Conservation (phyloP, 768 basidiomycete genomes). For the Sarcomyxa edulis region DNA sequence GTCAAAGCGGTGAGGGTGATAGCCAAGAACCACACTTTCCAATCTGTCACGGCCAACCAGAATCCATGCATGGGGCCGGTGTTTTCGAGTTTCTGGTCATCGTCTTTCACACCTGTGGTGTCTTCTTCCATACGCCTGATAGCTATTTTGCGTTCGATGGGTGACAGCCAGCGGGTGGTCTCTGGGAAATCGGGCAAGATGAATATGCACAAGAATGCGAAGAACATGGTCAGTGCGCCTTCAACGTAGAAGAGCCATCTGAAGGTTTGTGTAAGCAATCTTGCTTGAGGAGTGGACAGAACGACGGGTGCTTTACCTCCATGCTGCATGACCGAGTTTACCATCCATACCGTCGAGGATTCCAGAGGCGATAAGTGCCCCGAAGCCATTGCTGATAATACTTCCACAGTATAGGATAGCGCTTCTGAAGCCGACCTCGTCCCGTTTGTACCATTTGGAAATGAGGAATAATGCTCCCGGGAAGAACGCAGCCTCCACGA, state of each 20-base stretch:
- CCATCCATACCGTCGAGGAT: slow-evolving; percentile 77
- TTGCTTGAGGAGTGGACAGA: not conserved
- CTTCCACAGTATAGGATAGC: slow-evolving; percentile 72
- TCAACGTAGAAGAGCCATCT: slow-evolving; percentile 81
- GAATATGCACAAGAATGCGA: slow-evolving; percentile 52
- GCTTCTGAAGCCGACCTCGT: slow-evolving; percentile 70
- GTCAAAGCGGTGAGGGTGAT: slow-evolving; percentile 56
- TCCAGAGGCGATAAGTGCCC: slow-evolving; percentile 74
- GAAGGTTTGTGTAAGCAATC: not conserved
- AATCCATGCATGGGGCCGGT: slow-evolving; percentile 37
- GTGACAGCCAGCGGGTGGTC: slow-evolving; percentile 57
- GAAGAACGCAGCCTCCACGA: slow-evolving; percentile 65
- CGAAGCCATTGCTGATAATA: slow-evolving; percentile 83
- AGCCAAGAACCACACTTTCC: slow-evolving; percentile 83
- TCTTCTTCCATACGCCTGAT: slow-evolving; percentile 65
- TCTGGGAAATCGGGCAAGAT: slow-evolving; percentile 81
- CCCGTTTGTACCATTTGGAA: slow-evolving; percentile 75
- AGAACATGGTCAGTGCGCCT: slow-evolving; percentile 56
- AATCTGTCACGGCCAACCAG: slow-evolving; percentile 60
- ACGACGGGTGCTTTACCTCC: slow-evolving; percentile 44
- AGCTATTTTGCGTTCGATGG: slow-evolving; percentile 56
- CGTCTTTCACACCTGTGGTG: slow-evolving; percentile 45
- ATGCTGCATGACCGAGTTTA: slow-evolving; percentile 66
- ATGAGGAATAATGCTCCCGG: slow-evolving; percentile 50
- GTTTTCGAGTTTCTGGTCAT: slow-evolving; percentile 33